Conservation (phyloP, 768 basidiomycete species). For the Lyophyllum semitale region DNA sequence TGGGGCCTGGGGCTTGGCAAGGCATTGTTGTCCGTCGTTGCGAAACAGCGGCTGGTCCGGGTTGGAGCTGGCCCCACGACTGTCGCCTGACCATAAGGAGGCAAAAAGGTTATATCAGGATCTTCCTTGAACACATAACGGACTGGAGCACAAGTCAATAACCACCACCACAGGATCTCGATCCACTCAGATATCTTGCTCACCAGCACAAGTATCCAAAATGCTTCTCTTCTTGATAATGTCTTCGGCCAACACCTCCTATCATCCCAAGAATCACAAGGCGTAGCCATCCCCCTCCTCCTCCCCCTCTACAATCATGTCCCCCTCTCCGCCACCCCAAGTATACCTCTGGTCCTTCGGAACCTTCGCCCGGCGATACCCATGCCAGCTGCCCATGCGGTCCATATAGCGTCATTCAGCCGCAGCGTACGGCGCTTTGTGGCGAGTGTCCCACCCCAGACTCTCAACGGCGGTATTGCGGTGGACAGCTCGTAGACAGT, state of each 20-base stretch:
- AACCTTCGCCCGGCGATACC: constrained; percentile 26
- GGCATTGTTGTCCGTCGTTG: too few species aligned
- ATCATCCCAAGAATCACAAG: too few species aligned
- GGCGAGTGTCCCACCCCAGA: constrained; percentile 29
- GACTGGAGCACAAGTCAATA: background rate
- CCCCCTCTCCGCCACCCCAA: background rate
- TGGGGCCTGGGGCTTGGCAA: too few species aligned
- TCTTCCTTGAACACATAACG: background rate
- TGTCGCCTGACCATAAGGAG: background rate
- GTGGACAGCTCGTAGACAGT: too few species aligned
- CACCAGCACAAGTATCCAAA: background rate
- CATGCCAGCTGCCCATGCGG: constrained; percentile 5
- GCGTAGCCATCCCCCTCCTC: constrained; percentile 10
- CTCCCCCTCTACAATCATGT: background rate
- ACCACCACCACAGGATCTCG: background rate
- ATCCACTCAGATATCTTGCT: constrained; percentile 29
- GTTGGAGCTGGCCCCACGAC: too few species aligned
- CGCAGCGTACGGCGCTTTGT: constrained; percentile 26
- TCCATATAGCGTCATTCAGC: constrained; percentile 24
- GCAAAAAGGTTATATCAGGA: background rate
- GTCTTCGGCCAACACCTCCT: constrained; percentile 15
- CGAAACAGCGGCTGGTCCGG: too few species aligned
- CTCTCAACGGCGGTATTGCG: constrained; percentile 13
- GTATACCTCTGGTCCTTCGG: background rate
- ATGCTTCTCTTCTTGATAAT: constrained; percentile 10